phyloP scores from a whole-genome alignment of 495 filamentous ascomycete species.

The Penicillium samsonianum region DNA sequence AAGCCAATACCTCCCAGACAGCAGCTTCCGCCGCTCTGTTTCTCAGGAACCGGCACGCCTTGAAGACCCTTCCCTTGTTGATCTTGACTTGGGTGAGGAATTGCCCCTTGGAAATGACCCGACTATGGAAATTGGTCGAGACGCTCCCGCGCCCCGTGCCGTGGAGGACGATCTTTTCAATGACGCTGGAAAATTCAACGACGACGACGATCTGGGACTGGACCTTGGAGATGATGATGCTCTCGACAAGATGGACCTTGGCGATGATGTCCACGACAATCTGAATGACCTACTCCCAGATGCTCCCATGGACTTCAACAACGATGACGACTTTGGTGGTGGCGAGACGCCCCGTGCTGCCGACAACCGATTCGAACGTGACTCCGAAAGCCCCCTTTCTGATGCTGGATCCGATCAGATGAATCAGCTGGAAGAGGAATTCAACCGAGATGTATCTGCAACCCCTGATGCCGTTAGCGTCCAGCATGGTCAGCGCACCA shows the following conservation, averaged over 20 bases:
- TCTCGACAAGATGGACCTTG: slow-evolving; percentile 43
- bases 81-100: slow-evolving; percentile 55
- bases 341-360: slow-evolving; percentile 52
- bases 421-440: slow-evolving; percentile 57
- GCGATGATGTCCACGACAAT: slow-evolving; percentile 35
- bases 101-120: slow-evolving; percentile 50
- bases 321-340: slow-evolving; percentile 43
- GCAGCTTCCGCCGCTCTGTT: slow-evolving; percentile 50
- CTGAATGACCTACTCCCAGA: slow-evolving; percentile 35
- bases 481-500: slow-evolving; percentile 65
- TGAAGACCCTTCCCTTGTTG: slow-evolving; percentile 50
- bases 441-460: slow-evolving; percentile 54
- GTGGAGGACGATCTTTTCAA: slow-evolving; percentile 74
- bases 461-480: slow-evolving; percentile 60
- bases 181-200: slow-evolving; percentile 57
- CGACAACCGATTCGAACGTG: slow-evolving; percentile 62
- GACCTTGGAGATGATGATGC: slow-evolving; percentile 58
- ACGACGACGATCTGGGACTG: slow-evolving; percentile 46
- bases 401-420: slow-evolving; percentile 37
- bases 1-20: slow-evolving; percentile 71
- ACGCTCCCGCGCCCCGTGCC: slow-evolving; percentile 64
- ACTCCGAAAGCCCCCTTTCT: slow-evolving; percentile 49
- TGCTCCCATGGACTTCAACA: slow-evolving; percentile 49
- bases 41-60: slow-evolving; percentile 52
- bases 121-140: slow-evolving; percentile 83